Evolutionary conservation across 2,329 filamentous ascomycete species (phyloP).

Genomic region (Chrysosporium queenslandicum): DNA sequence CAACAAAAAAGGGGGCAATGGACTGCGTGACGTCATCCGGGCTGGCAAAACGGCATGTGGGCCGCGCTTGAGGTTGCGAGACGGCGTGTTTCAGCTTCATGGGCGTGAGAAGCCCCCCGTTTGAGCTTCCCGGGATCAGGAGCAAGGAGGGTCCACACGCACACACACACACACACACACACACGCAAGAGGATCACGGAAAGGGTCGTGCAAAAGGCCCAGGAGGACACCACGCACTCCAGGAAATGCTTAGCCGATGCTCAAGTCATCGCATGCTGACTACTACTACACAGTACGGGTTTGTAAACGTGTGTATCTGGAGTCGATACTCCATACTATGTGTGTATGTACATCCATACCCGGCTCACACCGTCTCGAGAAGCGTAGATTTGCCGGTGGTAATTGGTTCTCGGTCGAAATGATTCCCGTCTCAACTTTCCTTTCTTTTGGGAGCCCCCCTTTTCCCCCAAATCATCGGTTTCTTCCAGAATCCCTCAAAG

Average conservation of each 20-base stretch:
- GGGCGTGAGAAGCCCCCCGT: slow-evolving; percentile 1
- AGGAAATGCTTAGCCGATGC: too few species aligned
- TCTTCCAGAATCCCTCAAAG: not conserved
- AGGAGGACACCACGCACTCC: not conserved
- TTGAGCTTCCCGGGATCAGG: not conserved
- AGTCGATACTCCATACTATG: too few species aligned
- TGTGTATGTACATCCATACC: too few species aligned
- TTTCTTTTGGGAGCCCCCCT: not conserved
- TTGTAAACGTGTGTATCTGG: too few species aligned
- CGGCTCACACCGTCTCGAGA: too few species aligned
- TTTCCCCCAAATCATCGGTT: too few species aligned
- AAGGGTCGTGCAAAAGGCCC: not conserved
- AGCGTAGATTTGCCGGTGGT: too few species aligned
- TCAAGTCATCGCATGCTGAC: too few species aligned
- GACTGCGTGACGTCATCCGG: slow-evolving; percentile 1
- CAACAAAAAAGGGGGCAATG: not conserved
- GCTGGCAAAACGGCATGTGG: not conserved
- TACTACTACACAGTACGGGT: too few species aligned
- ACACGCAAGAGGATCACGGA: not conserved
- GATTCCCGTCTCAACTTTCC: not conserved
- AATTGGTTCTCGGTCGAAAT: too few species aligned
- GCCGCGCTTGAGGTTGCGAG: not conserved
- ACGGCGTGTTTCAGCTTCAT: slow-evolving; percentile 10
- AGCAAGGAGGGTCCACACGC: not conserved
- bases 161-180: not conserved